Evolutionary conservation across 257 asterid genomes (phyloP).

Genomic region (Nicotiana knightiana): DNA sequence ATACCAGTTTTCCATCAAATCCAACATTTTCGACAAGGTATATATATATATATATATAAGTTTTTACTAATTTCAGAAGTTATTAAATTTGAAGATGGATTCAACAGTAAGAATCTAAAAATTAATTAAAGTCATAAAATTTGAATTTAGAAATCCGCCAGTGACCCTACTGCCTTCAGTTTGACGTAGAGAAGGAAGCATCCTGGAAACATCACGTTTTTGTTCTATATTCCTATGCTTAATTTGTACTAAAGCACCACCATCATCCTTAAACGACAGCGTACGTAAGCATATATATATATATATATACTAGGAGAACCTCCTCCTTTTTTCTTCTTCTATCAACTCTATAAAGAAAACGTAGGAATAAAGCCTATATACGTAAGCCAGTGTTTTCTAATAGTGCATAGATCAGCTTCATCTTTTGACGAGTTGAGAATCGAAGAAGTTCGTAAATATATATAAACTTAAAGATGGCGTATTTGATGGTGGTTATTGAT

Average conservation of each 20-base stretch:
- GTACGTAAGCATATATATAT: background rate
- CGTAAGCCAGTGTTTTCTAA: background rate
- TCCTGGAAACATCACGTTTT: constrained; percentile 16
- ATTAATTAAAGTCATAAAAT: too few species aligned
- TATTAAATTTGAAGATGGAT: too few species aligned
- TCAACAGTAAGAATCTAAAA: too few species aligned
- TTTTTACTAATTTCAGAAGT: too few species aligned
- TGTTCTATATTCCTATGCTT: background rate
- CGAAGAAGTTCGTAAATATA: background rate
- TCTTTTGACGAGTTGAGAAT: background rate
- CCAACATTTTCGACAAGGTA: too few species aligned
- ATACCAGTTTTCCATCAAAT: too few species aligned
- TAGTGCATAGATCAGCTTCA: background rate
- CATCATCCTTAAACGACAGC: background rate
- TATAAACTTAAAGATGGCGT: background rate
- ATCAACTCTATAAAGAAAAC: background rate
- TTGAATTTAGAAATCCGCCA: too few species aligned
- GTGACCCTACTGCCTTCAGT: background rate
- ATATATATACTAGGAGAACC: background rate
- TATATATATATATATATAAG: too few species aligned
- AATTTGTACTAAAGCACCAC: background rate
- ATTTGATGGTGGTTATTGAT: constrained; percentile 13
- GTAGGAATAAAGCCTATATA: background rate
- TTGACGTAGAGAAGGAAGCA: constrained; percentile 5
- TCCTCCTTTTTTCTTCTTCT: background rate